Percentiles rank a stretch among this genome's conserved stretches.
Evolutionary conservation across 1,284 basidiomycete genomes (phyloP).

Genomic region (Phlebopus sp.): DNA sequence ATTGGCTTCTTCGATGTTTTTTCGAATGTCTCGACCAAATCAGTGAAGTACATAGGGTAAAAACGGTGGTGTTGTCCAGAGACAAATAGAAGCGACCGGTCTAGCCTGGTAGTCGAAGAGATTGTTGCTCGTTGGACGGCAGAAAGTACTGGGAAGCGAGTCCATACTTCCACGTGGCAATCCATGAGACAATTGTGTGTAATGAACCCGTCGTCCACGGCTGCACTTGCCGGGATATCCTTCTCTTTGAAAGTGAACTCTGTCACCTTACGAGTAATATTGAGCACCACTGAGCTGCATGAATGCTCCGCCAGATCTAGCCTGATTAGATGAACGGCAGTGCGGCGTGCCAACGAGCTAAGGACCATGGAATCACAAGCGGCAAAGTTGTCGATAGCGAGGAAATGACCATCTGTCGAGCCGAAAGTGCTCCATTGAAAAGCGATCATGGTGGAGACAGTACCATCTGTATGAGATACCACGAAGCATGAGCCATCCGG

Average conservation of each 20-base stretch:
- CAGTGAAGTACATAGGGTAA: conserved; percentile 41
- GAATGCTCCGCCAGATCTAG: conserved; percentile 31
- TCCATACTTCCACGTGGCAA: conserved; percentile 59
- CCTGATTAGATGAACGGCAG: conserved; percentile 41
- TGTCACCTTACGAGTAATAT: conserved; percentile 51
- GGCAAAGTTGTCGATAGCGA: conserved; percentile 32
- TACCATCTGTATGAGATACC: conserved; percentile 25
- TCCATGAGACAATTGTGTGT: conserved; percentile 51
- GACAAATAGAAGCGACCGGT: conserved; percentile 40
- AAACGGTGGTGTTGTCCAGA: conserved; percentile 35
- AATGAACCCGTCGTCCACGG: conserved; percentile 21
- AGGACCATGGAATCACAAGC: conserved; percentile 30
- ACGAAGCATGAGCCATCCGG: conserved; percentile 57
- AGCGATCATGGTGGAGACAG: conserved; percentile 29
- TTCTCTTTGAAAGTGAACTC: conserved; percentile 54
- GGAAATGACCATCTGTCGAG: conserved; percentile 41
- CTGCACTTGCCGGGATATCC: conserved; percentile 13
- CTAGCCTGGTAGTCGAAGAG: conserved; percentile 27
- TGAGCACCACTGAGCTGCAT: conserved; percentile 43
- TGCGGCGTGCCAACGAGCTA: conserved; percentile 45
- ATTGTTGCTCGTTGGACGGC: conserved; percentile 49
- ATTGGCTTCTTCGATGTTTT: conserved; percentile 48
- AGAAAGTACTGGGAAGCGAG: conserved; percentile 56
- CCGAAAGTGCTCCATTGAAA: conserved; percentile 60
- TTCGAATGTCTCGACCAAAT: conserved; percentile 47